A percentile compares a stretch with the other conserved stretches of the same genome.
phyloP scores from a whole-genome alignment of 2,329 filamentous ascomycete species.

The Colletotrichum brevisporum region DNA sequence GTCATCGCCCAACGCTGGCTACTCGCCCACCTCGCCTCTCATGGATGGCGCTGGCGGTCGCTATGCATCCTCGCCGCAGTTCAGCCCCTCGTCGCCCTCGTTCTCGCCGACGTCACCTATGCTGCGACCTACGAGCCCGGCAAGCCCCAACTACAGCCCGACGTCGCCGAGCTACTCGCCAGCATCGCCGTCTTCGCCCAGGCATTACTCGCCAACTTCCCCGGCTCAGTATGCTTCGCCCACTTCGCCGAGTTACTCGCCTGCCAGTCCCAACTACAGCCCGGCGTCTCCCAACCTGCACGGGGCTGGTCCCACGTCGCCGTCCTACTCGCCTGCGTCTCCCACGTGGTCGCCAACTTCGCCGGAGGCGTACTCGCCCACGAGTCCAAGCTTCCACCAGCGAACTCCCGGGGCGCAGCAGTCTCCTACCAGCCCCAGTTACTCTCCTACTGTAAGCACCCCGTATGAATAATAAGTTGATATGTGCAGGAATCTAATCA shows the following conservation, averaged over 20 bases:
- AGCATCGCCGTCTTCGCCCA: constrained; percentile 69
- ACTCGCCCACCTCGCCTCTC: constrained; percentile 83
- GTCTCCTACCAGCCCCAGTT: constrained; percentile 78
- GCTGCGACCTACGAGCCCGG: constrained; percentile 67
- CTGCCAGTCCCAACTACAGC: constrained; percentile 79
- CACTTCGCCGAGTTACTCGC: constrained; percentile 80
- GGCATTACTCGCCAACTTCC: constrained; percentile 78
- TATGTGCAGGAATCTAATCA: constrained; percentile 45
- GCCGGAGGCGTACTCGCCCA: constrained; percentile 73
- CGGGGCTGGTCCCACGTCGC: constrained; percentile 63
- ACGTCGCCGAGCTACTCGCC: constrained; percentile 77
- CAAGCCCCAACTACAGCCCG: constrained; percentile 74
- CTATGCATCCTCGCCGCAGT: constrained; percentile 72
- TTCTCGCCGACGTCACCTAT: constrained; percentile 75
- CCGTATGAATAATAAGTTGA: neutral
- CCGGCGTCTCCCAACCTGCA: constrained; percentile 74
- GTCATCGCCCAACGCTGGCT: constrained; percentile 80
- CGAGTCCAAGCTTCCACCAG: constrained; percentile 73
- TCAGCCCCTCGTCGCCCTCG: constrained; percentile 74
- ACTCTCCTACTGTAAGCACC: constrained; percentile 75
- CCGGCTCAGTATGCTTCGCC: constrained; percentile 81
- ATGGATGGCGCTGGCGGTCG: constrained; percentile 66
- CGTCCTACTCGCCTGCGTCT: constrained; percentile 78
- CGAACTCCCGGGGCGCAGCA: constrained; percentile 66
- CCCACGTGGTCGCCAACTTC: constrained; percentile 86